Base-by-base conservation (phyloP, 2,329 filamentous ascomycete genomes). In the Diaporthe aspalathi region DNA sequence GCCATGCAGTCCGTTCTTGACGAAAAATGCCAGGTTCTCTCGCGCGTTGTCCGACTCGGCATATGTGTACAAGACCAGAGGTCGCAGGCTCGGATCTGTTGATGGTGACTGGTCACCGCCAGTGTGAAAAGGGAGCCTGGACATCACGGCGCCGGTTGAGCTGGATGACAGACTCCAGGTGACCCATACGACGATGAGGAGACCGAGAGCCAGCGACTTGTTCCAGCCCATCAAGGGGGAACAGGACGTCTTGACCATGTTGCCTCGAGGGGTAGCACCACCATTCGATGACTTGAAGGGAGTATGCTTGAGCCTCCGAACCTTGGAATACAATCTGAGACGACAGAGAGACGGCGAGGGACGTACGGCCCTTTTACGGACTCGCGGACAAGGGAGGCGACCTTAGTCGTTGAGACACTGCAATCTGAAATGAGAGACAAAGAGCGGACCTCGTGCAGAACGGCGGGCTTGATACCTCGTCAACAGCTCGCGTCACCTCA, bases 1-100 rank as follows among this genome's bases (percentile, higher is more conserved):
- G 29, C 71, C 75, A 63, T 81, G 78, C 8, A 82, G 74, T 14
- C 77, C 80, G 65, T 81, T 77, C 8, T 72, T 67, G 40, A 81
- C 56, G 70, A 81, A 81, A 72, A 78, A 81, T 5, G 74, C 40
- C 17, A 81, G 68, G 73, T 81, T 81, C 32, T 74, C 73, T n/a
- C 75, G 76, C 24, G 76, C 76, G 32, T 73, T 72, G 1, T 74
- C 74, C 8, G 79, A 79, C 68, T 82, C 79, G 47, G 76, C 75
- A 71, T 79, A 81, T 7, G 76, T 76, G 65, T 81, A 81, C 17
- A 79, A 73, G n/a, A 81, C 76, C 32, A 81, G 73, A 4, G 76
- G 75, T 29, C 72, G 70, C 62, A 68, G 20, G 14, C 24, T 57
- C 57, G 40, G 56, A 16, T n/a, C 12, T n/a, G 43, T 16, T 32